Conservation (phyloP, 2,329 filamentous ascomycete genomes). For the Coleophoma cylindrospora region DNA sequence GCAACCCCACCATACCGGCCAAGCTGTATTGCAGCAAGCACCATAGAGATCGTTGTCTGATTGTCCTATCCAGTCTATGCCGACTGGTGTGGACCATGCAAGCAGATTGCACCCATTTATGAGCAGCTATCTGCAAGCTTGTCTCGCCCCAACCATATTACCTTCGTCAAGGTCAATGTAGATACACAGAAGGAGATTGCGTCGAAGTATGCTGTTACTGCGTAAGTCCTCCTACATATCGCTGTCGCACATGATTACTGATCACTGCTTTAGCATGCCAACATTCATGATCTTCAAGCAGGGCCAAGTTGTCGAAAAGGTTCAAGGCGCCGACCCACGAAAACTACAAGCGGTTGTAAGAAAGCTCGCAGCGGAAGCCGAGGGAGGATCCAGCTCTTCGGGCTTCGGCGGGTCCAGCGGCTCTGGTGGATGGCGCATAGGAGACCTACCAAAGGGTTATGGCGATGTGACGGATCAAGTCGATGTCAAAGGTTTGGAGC, state of each 20-base stretch:
- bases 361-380: conserved; percentile 64
- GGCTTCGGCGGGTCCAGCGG: conserved; percentile 28
- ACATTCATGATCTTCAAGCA: conserved; percentile 89
- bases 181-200: conserved; percentile 73
- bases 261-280: conserved; percentile 51
- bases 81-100: conserved; percentile 81
- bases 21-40: background rate
- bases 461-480: conserved; percentile 77
- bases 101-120: conserved; percentile 77
- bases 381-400: conserved; percentile 30
- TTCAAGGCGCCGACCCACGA: conserved; percentile 68
- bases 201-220: conserved; percentile 65
- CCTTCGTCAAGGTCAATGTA: conserved; percentile 83
- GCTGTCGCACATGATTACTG: background rate
- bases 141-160: conserved; percentile 66
- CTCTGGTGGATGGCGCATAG: conserved; percentile 65
- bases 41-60: no score
- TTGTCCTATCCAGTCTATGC: conserved; percentile 63
- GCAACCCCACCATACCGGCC: conserved; percentile 19
- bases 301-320: conserved; percentile 60
- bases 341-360: conserved; percentile 68
- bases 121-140: conserved; percentile 69
- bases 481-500: conserved; percentile 73
- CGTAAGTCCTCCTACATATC: conserved; percentile 34
- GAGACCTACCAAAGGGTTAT: conserved; percentile 73